Evolutionary conservation across 2,329 filamentous ascomycete species (phyloP), one percentile per base, ranked within the genome.

Genomic region (Gaeumannomyces tritici): DNA sequence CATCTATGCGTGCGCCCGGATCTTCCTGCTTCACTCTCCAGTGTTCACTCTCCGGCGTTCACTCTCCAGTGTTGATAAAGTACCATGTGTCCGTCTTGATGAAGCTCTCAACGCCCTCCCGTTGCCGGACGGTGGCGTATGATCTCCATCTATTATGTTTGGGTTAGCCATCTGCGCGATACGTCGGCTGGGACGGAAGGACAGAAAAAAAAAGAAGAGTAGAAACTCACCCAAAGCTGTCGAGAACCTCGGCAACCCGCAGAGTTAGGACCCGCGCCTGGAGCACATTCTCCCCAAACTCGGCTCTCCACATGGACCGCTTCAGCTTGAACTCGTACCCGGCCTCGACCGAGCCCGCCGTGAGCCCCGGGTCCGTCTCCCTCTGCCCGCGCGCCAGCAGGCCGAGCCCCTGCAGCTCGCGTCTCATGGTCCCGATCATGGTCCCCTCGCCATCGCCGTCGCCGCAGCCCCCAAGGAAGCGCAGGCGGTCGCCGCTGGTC

Each of bases 41-140:
- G n/a, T n/a, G n/a, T n/a, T n/a, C n/a, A n/a, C n/a, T n/a, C n/a
- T n/a, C n/a, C n/a, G n/a, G n/a, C n/a, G n/a, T 51, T 51, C 24
- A 51, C 21, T 8, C 60, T 33, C 29, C 62, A n/a, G 60, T 60
- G 51, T 64, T 61, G 12, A 66, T 62, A 56, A 69, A 70, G 54
- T 67, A 68, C 67, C 65, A 67, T 8, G 65, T 66, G 59, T 67
- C 67, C 60, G 64, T 13, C 31, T 67, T 66, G 61, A 65, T 61
- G 9, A 56, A 56, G 15, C 65, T 64, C 4, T 69, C 67, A 2
- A 26, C 55, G 15, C 64, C 66, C 1, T 64, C 65, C 28, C 65
- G 64, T 57, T 66, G 66, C 31, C 64, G 55, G 27, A 67, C 27
- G 1, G 63, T 60, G 4, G 60, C 62, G 54, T 67, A 66, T 12